Conservation (phyloP, 106 monocot genomes). For the Xerophyta viscosa region DNA sequence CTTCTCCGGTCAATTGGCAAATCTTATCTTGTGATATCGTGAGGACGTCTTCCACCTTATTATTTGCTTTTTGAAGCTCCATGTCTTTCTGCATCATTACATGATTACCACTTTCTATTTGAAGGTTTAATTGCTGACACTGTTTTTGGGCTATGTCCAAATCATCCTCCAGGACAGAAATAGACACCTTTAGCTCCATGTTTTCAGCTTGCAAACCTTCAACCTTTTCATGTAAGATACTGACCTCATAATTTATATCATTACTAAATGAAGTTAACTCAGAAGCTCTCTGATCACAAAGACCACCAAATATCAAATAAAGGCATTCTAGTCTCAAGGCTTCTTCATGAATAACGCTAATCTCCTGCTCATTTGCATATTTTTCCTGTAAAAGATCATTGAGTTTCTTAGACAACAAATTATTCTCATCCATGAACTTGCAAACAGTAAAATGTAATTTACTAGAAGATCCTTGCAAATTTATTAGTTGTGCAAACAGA, state of each 20-base stretch:
- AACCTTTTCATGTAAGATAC: constrained; percentile 17
- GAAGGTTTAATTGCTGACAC: constrained; percentile 5
- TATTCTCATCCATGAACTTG: constrained; percentile 3
- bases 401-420: constrained; percentile 16
- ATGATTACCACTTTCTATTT: constrained; percentile 3
- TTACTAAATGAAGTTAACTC: constrained; percentile 18
- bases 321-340: constrained; percentile 36
- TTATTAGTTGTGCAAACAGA: constrained; percentile 12
- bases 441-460: not conserved
- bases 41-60: constrained; percentile 12
- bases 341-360: constrained; percentile 23
- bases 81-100: constrained; percentile 1
- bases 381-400: constrained; percentile 25
- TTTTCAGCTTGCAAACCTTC: constrained; percentile 21
- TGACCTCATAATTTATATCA: constrained; percentile 18
- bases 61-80: not conserved
- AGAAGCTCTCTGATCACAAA: constrained; percentile 21
- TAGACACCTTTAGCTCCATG: constrained; percentile 15
- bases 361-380: constrained; percentile 29
- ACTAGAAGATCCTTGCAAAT: constrained; percentile 12
- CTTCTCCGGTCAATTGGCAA: constrained; percentile 20
- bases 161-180: constrained; percentile 18
- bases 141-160: constrained; percentile 13
- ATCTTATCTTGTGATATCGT: constrained; percentile 24
- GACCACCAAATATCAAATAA: constrained; percentile 24